A percentile compares a stretch with the other conserved stretches of the same genome.
Conservation (phyloP, 1,284 basidiomycete species). For the Calocybe gambosa region DNA sequence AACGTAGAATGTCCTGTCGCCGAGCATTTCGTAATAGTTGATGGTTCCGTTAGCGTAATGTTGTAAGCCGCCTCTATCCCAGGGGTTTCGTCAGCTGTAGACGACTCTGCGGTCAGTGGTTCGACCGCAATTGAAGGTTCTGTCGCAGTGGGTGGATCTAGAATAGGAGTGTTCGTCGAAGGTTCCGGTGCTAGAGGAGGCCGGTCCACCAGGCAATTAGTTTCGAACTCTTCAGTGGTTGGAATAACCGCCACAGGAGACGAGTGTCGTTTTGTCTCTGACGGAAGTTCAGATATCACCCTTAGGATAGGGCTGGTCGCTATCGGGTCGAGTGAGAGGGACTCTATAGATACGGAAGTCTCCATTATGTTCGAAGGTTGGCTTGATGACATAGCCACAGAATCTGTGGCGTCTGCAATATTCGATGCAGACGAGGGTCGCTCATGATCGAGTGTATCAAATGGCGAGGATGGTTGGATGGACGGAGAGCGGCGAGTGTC, state of each 20-base stretch:
- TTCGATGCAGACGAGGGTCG: constrained; percentile 7
- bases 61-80: background rate
- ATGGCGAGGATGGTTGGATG: constrained; percentile 3
- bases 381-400: background rate
- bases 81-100: background rate
- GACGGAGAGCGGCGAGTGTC: constrained; percentile 4
- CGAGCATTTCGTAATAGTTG: background rate
- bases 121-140: background rate
- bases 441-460: background rate
- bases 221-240: background rate
- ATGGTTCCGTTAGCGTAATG: background rate
- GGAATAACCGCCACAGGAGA: background rate
- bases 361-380: constrained; percentile 1
- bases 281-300: background rate
- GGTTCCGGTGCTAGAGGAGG: background rate
- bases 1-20: background rate
- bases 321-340: background rate
- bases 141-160: background rate
- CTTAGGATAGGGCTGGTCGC: background rate
- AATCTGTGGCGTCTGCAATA: constrained; percentile 5
- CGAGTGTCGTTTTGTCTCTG: background rate
- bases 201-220: background rate
- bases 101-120: background rate
- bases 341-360: background rate
- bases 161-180: background rate